Percentiles rank a stretch among this genome's conserved stretches.
phyloP scores from a whole-genome alignment of 2,329 filamentous ascomycete species.

The Colletotrichum sp. region DNA sequence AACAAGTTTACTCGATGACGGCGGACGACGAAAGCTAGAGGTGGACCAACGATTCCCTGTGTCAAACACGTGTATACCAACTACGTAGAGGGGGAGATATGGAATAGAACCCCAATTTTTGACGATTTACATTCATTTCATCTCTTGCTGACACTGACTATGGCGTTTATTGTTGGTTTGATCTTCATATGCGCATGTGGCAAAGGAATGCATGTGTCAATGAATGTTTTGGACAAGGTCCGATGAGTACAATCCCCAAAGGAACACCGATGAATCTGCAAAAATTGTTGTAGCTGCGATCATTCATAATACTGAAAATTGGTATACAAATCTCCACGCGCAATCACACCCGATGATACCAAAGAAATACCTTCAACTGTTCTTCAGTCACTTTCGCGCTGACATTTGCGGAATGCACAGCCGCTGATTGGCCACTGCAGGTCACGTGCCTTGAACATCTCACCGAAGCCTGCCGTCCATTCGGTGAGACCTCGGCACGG shows the following conservation, averaged over 20 bases:
- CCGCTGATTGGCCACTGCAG: background rate
- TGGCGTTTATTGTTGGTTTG: background rate
- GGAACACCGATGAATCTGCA: background rate
- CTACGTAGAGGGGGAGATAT: slow-evolving; percentile 31
- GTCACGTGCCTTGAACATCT: background rate
- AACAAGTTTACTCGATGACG: slow-evolving; percentile 11
- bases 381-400: background rate
- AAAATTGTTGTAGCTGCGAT: accelerated
- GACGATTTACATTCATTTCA: background rate
- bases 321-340: background rate
- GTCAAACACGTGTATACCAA: slow-evolving; percentile 33
- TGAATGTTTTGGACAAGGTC: background rate
- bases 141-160: background rate
- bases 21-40: slow-evolving; percentile 27
- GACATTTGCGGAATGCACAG: slow-evolving; percentile 6
- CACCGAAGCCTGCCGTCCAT: background rate
- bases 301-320: background rate
- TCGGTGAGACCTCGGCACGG: slow-evolving; percentile 5
- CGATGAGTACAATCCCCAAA: background rate
- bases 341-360: background rate
- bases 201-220: background rate
- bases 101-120: slow-evolving; percentile 35
- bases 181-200: background rate
- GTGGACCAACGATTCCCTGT: slow-evolving; percentile 45
- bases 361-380: background rate